phyloP scores from a whole-genome alignment of 1,284 basidiomycete species.

The Xanthoconium separans region DNA sequence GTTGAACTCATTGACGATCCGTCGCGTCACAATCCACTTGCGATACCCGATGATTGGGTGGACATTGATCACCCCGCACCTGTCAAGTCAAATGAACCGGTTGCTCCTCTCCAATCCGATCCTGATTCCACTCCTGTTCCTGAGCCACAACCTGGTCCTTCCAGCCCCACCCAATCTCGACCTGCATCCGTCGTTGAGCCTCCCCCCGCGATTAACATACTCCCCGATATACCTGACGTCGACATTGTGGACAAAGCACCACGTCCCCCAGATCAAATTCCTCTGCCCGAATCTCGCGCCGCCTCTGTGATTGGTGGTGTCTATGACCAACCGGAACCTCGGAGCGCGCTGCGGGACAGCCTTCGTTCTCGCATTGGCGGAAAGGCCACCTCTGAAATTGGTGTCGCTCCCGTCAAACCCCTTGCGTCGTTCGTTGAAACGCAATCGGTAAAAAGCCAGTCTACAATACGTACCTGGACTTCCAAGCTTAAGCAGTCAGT shows the following conservation, averaged over 20 bases:
- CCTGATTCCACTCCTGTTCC: slow-evolving; percentile 3
- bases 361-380: slow-evolving; percentile 14
- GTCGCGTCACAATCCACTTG: slow-evolving; percentile 16
- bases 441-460: slow-evolving; percentile 5
- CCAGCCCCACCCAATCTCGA: slow-evolving; percentile 4
- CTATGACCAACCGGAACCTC: slow-evolving; percentile 24
- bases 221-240: slow-evolving; percentile 18
- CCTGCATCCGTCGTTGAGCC: slow-evolving; percentile 15
- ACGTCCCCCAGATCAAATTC: slow-evolving; percentile 19
- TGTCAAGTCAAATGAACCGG: slow-evolving; percentile 4
- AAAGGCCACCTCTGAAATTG: slow-evolving; percentile 28
- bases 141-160: slow-evolving; percentile 1
- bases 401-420: slow-evolving; percentile 11
- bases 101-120: slow-evolving; percentile 6
- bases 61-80: slow-evolving; percentile 16
- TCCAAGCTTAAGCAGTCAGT: slow-evolving; percentile 4
- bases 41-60: slow-evolving; percentile 33
- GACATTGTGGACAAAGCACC: slow-evolving; percentile 6
- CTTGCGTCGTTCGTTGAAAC: slow-evolving; percentile 5
- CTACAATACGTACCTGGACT: slow-evolving; percentile 4
- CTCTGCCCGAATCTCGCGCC: slow-evolving; percentile 32
- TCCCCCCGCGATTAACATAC: slow-evolving; percentile 8
- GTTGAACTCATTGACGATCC: slow-evolving; percentile 11
- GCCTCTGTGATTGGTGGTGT: slow-evolving; percentile 30
- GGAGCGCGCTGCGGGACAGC: slow-evolving; percentile 10